Conservation (phyloP, 2,329 filamentous ascomycete genomes). For the Fonsecaea pedrosoi region DNA sequence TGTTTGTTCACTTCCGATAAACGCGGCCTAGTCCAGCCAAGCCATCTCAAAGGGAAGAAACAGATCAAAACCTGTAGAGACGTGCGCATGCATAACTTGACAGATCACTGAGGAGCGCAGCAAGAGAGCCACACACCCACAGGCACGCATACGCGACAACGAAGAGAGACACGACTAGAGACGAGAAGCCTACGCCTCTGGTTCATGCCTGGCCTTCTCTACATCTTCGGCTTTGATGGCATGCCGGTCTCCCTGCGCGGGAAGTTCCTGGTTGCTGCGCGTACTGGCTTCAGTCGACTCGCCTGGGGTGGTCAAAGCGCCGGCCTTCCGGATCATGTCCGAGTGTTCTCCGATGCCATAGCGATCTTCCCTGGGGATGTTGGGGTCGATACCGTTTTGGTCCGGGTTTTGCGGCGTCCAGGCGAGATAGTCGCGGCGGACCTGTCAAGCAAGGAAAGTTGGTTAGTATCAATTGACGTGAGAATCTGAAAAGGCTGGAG, state of each 20-base stretch:
- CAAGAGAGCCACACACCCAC: too few relatives aligned
- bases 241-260: constrained; percentile 38
- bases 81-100: too few relatives aligned
- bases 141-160: too few relatives aligned
- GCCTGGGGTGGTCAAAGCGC: neutral
- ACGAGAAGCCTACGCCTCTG: neutral
- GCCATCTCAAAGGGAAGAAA: too few relatives aligned
- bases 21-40: too few relatives aligned
- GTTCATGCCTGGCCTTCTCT: constrained; percentile 41
- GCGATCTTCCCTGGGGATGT: constrained; percentile 64
- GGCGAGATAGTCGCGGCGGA: constrained; percentile 58
- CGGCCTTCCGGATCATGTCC: constrained; percentile 61
- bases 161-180: neutral
- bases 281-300: constrained; percentile 11
- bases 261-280: constrained; percentile 19
- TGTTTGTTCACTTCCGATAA: too few relatives aligned
- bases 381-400: constrained; percentile 49
- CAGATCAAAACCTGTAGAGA: too few relatives aligned
- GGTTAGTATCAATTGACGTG: neutral
- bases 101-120: too few relatives aligned
- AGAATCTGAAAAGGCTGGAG: too few relatives aligned
- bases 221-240: constrained; percentile 35
- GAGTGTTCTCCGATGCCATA: constrained; percentile 67
- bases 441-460: constrained; percentile 32
- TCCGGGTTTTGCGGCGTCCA: constrained; percentile 56